These are phyloP conservation scores for Microsporum ferrugineum DNA, from an alignment of 2,329 filamentous ascomycete species.

Conservation along the genomic window DNA sequence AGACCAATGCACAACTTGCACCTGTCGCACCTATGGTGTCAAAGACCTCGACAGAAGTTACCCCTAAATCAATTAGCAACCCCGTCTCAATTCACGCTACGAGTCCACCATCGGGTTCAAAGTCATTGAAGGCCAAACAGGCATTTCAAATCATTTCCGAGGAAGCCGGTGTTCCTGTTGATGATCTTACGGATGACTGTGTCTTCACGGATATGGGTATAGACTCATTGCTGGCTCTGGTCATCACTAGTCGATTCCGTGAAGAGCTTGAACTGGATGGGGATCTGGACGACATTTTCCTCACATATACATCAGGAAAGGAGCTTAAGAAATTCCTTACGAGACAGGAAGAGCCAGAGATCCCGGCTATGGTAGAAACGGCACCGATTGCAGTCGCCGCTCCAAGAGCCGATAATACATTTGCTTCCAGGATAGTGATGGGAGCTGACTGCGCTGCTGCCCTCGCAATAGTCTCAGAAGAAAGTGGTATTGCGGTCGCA, in stretches of 20 bases:
- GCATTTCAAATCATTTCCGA: conserved; percentile 9
- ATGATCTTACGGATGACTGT: conserved; percentile 5
- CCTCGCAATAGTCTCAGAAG: conserved; percentile 9
- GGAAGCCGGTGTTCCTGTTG: conserved; percentile 8
- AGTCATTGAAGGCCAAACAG: background rate
- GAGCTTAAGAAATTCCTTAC: background rate
- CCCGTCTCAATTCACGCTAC: background rate
- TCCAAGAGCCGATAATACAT: background rate
- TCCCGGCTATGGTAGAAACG: background rate
- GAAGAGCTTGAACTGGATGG: conserved; percentile 23
- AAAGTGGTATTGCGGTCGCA: conserved; percentile 9
- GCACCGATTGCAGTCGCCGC: background rate
- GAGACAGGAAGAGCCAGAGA: background rate
- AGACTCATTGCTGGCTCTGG: conserved; percentile 28
- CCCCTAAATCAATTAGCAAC: background rate
- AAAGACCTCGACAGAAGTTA: background rate
- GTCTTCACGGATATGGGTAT: conserved; percentile 22
- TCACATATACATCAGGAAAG: conserved; percentile 15
- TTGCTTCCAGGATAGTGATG: background rate
- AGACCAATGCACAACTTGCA: background rate
- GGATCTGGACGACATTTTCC: conserved; percentile 15
- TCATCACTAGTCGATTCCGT: conserved; percentile 25
- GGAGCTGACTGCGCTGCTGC: background rate
- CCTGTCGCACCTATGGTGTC: background rate
- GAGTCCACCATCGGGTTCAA: background rate